Conservation (phyloP, 2,329 filamentous ascomycete species). For the Daldinia sp. region DNA sequence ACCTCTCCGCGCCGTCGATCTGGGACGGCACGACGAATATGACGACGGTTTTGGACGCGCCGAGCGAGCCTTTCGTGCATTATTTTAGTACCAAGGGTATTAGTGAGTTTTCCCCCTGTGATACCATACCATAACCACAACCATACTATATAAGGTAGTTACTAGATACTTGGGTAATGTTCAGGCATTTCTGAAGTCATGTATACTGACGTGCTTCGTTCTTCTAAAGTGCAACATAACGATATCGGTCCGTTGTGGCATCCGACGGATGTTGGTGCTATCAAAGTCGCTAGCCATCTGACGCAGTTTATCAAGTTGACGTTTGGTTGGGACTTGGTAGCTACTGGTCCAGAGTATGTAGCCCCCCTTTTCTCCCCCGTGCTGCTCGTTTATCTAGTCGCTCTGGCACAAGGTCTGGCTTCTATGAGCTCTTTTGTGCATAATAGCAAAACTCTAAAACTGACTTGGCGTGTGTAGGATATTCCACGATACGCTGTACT, state of each 20-base stretch:
- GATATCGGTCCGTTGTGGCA: conserved; percentile 70
- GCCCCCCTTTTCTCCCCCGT: conserved; percentile 39
- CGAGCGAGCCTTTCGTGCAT: conserved; percentile 64
- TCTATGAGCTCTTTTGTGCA: neutral
- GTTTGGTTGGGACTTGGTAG: conserved; percentile 68
- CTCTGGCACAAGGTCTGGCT: neutral
- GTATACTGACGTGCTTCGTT: neutral
- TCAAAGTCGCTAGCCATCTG: conserved; percentile 71
- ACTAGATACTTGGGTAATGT: neutral
- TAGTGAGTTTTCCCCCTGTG: conserved; percentile 13
- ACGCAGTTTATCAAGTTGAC: conserved; percentile 68
- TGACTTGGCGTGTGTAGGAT: conserved; percentile 45
- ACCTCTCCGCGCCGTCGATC: conserved; percentile 55
- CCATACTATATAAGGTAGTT: neutral
- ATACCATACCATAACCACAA: neutral
- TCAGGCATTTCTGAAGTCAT: neutral
- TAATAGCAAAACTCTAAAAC: neutral
- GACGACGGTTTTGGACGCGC: conserved; percentile 50
- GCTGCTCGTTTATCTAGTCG: neutral
- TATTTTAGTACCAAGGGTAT: conserved; percentile 73
- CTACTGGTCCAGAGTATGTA: conserved; percentile 66
- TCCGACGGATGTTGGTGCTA: conserved; percentile 70
- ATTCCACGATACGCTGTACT: conserved; percentile 63
- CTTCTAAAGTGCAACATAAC: conserved; percentile 65
- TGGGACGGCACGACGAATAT: conserved; percentile 58